Evolutionary conservation across 805 yeast genomes (phyloP), one percentile per base, ranked within the genome.

Genomic region (Lachancea thermotolerans): DNA sequence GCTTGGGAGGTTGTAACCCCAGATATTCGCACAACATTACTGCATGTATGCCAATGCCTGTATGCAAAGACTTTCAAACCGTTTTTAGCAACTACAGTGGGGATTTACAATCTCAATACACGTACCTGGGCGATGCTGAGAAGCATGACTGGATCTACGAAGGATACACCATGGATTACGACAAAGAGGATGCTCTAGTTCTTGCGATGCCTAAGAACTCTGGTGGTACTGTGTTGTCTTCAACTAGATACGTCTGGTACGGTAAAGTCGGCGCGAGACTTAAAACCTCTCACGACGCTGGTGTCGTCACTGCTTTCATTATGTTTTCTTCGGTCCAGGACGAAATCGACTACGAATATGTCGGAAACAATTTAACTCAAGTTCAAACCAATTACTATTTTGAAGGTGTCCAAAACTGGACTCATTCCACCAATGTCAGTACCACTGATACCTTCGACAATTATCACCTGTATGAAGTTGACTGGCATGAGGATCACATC

Each of bases 1-100:
- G 97, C 71, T 71, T 89, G 42, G 93, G 91, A 49, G 91, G 95
- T 30, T 90, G 97, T 70, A 86, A 89, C 66, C 84, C 93, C 33
- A 69, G 79, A 49, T 81, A 56, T 58, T 85, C 95, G 1, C 60
- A 45, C 46, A 73, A 73, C 51, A 58, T 76, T 43, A 67, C 77
- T 10, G 79, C 96, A 0, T 90, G 97, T 68, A 77, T 87, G 80
- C 89, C 97, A 5, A 76, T 78, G 77, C 96, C 97, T 10, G 70
- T 79, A 6, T 87, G 95, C 73, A 63, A 71, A 56, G 60, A 74
- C 49, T 59, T 71, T 32, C 47, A 59, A 1, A 77, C 78, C 6
- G 49, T 53, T 1, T 79, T 81, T 55, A 64, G 60, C 47, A 54
- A 57, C 48, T 50, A 61, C 58, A 46, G 61, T 32, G 49, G 67